Base-by-base conservation (phyloP, 2,329 filamentous ascomycete genomes). In the Aspergillus thermomutatus region DNA sequence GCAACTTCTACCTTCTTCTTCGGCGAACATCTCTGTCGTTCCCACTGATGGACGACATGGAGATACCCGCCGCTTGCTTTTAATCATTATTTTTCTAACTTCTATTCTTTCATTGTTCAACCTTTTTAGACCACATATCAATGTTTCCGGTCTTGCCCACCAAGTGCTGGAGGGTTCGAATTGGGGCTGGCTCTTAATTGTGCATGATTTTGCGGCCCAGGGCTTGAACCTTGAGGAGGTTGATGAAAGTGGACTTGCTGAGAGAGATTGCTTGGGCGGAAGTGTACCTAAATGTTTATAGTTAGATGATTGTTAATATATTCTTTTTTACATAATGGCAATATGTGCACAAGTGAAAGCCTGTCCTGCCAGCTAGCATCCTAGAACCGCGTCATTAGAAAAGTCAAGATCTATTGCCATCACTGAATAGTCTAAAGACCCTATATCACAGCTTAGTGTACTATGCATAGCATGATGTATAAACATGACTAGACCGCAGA, bases 131-230 rank as follows among this genome's bases (percentile, higher is more conserved):
- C 60, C 41, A 55, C 56, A 40, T 55, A 51, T 46, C 53, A 56
- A 52, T 60, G 52, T 56, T 50, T 58, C 54, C 54, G 34, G 50
- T 52, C 53, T 46, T 52, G 58, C 31, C 60, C 54, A 63, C 62
- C 62, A 65, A 66, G 64, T 62, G 63, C 61, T 64, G 61, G 61
- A 55, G 59, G 60, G 53, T 47, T 50, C 58, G 52, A 57, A 58
- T 51, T 40, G 57, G 56, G 50, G 54, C 50, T 45, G 57, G 52
- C 56, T 48, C 51, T 50, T 59, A 56, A 56, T 60, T 62, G 55
- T 60, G 19, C 21, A 55, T 58, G 58, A 50, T 49, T 52, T 55
- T 41, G 52, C 52, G 59, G 59, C 56, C 52, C 41, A 56, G 52
- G 26, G 49, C 49, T 58, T 64, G 60, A 60, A 60, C 49, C 57